Evolutionary conservation across 2,329 filamentous ascomycete species (phyloP).

Genomic region (Cercospora brassicicola): DNA sequence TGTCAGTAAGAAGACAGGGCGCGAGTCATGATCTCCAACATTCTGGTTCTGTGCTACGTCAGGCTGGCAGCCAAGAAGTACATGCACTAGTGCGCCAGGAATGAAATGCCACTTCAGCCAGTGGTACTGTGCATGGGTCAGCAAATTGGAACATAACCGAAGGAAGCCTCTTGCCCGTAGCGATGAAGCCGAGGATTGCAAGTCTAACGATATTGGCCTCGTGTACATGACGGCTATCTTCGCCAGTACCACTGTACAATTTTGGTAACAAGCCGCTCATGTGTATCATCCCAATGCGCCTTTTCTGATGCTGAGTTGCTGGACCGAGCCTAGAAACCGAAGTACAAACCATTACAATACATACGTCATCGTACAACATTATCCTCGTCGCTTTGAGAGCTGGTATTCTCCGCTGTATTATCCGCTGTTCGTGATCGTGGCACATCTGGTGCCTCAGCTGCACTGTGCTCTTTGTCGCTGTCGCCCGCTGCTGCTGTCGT

Average conservation of each 20-base stretch:
- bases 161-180: neutral
- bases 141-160: neutral
- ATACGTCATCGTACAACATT: neutral
- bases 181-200: neutral
- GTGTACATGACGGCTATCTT: neutral
- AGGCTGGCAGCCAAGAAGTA: slow-evolving; percentile 3
- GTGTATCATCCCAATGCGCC: neutral
- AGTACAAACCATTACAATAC: neutral
- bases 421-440: neutral
- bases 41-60: neutral
- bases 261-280: neutral
- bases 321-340: too few species aligned
- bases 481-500: slow-evolving; percentile 4
- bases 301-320: neutral
- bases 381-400: neutral
- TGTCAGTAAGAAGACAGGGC: neutral
- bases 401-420: neutral
- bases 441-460: neutral
- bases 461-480: slow-evolving; percentile 4
- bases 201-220: neutral
- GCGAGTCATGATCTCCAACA: neutral
- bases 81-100: neutral
- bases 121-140: neutral
- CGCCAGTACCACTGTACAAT: neutral
- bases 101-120: neutral